phyloP scores from a whole-genome alignment of 352 stramenopile genomes.

The Globisporangium paroecandrum region DNA sequence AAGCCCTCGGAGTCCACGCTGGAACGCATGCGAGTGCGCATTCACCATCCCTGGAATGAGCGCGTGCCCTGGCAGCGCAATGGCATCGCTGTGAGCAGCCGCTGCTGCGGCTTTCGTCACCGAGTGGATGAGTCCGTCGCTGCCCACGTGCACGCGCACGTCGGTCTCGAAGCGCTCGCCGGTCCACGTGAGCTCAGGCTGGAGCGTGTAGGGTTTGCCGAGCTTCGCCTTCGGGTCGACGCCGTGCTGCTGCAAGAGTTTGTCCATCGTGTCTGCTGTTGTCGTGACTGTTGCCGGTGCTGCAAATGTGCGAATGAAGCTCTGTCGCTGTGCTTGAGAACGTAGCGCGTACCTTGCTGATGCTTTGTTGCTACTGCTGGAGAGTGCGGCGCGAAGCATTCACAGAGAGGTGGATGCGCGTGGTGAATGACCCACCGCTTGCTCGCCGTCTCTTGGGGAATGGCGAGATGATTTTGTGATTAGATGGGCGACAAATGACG shows the following conservation, averaged over 20 bases:
- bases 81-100: neutral
- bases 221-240: neutral
- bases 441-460: neutral
- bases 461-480: neutral
- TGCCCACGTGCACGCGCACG: slow-evolving; percentile 49
- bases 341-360: neutral
- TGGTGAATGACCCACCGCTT: neutral
- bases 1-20: slow-evolving; percentile 65
- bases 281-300: neutral
- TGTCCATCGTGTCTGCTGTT: slow-evolving; percentile 20
- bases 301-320: slow-evolving; percentile 2
- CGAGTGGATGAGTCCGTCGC: slow-evolving; percentile 39
- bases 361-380: neutral
- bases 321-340: neutral
- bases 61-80: slow-evolving; percentile 43
- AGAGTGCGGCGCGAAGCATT: slow-evolving; percentile 11
- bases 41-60: slow-evolving; percentile 76
- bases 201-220: slow-evolving; percentile 45
- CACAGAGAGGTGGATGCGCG: neutral
- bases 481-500: neutral
- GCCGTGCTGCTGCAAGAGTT: slow-evolving; percentile 18
- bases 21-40: slow-evolving; percentile 79
- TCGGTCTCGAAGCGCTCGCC: slow-evolving; percentile 48
- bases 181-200: slow-evolving; percentile 67
- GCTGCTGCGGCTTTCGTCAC: slow-evolving; percentile 24